These are phyloP conservation scores for Naganishia onofrii DNA, from an alignment of 768 basidiomycete genomes.

Conservation along the genomic window DNA sequence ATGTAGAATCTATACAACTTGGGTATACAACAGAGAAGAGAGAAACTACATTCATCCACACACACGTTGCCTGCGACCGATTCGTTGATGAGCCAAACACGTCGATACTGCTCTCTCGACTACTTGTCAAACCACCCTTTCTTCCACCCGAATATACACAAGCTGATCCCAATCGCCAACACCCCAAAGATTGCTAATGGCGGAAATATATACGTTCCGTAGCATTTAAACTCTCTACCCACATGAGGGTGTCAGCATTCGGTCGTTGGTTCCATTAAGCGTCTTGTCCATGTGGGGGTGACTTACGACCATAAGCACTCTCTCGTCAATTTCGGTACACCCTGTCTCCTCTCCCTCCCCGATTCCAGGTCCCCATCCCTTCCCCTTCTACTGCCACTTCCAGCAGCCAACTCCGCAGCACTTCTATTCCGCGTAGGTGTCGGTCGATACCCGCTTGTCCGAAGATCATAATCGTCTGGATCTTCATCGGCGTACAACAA, in stretches of 20 bases:
- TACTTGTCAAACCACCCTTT: conserved; percentile 37
- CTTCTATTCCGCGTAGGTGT: conserved; percentile 17
- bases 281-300: no score
- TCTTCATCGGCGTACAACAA: conserved; percentile 5
- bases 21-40: background rate
- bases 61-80: background rate
- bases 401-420: background rate
- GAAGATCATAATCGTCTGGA: conserved; percentile 1
- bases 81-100: background rate
- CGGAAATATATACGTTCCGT: conserved; percentile 45
- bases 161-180: conserved; percentile 37
- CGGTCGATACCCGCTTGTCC: conserved; percentile 15
- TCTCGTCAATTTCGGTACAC: conserved; percentile 39
- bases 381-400: background rate
- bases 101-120: background rate
- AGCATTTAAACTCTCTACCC: conserved; percentile 46
- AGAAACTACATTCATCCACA: background rate
- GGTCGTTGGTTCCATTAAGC: no score
- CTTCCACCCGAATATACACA: conserved; percentile 38
- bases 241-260: background rate
- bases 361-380: conserved; percentile 8
- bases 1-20: conserved; percentile 3
- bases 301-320: conserved; percentile 43
- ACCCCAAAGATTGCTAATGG: conserved; percentile 43
- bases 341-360: conserved; percentile 26